phyloP scores from a whole-genome alignment of 805 yeast genomes.

The Saturnispora mendoncae region DNA sequence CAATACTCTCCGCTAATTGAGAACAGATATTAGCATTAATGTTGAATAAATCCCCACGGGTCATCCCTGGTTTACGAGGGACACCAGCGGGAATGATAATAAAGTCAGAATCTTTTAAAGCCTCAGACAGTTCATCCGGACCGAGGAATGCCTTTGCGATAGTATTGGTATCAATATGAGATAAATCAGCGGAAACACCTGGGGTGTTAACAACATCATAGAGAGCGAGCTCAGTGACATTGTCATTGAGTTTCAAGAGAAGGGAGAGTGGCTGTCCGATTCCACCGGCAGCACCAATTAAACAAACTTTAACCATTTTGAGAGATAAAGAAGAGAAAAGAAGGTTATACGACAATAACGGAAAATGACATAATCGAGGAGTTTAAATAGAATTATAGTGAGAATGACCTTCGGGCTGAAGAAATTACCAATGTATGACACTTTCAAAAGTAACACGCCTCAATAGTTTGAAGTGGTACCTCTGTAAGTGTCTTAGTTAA shows the following conservation, averaged over 20 bases:
- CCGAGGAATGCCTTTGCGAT: constrained; percentile 33
- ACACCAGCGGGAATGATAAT: constrained; percentile 55
- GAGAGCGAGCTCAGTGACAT: constrained; percentile 37
- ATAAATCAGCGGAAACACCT: constrained; percentile 48
- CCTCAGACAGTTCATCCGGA: constrained; percentile 24
- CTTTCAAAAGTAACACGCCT: constrained; percentile 13
- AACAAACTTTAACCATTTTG: constrained; percentile 53
- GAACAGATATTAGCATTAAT: constrained; percentile 63
- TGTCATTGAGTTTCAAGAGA: constrained; percentile 39
- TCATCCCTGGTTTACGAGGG: constrained; percentile 59
- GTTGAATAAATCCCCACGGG: constrained; percentile 53
- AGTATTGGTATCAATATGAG: constrained; percentile 45
- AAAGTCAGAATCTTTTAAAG: constrained; percentile 39
- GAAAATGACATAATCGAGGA: too few species aligned
- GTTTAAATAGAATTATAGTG: too few species aligned
- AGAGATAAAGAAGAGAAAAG: not conserved
- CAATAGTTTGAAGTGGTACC: not conserved
- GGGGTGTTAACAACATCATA: constrained; percentile 49
- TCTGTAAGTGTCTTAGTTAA: constrained; percentile 13
- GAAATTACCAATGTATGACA: constrained; percentile 9
- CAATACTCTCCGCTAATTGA: constrained; percentile 66
- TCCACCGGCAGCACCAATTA: constrained; percentile 84
- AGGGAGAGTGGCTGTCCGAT: constrained; percentile 51
- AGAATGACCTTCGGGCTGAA: too few species aligned
- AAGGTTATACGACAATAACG: too few species aligned